phyloP scores from a whole-genome alignment of 2,329 filamentous ascomycete genomes.

The Endothia cerciana region DNA sequence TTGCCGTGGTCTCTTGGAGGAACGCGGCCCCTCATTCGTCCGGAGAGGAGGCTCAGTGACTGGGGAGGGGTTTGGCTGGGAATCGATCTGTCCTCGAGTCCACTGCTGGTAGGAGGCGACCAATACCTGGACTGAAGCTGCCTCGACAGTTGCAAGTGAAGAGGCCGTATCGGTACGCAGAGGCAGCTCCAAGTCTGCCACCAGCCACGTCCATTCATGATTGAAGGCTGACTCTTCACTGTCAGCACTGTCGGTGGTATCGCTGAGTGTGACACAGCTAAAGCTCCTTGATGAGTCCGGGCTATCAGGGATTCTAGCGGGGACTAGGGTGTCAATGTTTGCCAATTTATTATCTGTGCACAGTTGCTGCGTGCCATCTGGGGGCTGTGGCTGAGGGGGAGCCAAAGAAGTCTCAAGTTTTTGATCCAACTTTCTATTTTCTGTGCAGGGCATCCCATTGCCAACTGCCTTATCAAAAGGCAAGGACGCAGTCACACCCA shows the following conservation, averaged over 20 bases:
- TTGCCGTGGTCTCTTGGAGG: neutral
- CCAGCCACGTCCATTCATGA: neutral
- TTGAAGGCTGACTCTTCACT: neutral
- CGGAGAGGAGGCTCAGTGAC: neutral
- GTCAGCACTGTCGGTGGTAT: neutral
- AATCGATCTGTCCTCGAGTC: neutral
- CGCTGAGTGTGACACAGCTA: neutral
- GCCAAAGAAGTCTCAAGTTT: too few relatives aligned
- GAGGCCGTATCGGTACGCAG: neutral
- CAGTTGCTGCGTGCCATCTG: neutral
- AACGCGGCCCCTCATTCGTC: neutral
- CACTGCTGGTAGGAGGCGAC: neutral
- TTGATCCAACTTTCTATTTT: too few relatives aligned
- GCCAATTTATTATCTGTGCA: neutral
- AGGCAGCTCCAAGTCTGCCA: neutral
- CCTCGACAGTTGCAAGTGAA: neutral
- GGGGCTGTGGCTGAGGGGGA: neutral
- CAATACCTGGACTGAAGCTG: neutral
- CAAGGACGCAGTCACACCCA: too few relatives aligned
- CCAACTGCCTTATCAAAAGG: too few relatives aligned
- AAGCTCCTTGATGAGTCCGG: neutral
- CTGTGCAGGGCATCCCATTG: too few relatives aligned
- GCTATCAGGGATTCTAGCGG: neutral
- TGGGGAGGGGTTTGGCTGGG: neutral
- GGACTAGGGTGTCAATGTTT: neutral